Conservation (phyloP, 2,329 filamentous ascomycete genomes). For the Pseudogymnoascus sp. region DNA sequence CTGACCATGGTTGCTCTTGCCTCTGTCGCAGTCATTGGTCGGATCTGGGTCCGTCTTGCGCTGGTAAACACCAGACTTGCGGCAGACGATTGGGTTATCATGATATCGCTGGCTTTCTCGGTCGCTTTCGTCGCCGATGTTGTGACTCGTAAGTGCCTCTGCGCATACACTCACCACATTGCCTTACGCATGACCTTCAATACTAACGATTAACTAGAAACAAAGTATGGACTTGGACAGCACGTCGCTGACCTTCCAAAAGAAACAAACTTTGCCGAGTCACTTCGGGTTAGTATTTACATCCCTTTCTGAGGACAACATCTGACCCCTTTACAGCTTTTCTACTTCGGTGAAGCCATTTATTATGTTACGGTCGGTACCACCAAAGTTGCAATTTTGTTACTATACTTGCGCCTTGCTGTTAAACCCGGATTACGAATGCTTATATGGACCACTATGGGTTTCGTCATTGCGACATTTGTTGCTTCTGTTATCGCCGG, state of each 20-base stretch:
- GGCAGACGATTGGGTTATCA: background rate
- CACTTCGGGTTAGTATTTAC: background rate
- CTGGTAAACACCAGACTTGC: background rate
- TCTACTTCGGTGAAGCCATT: slow-evolving; percentile 3
- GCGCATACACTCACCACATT: background rate
- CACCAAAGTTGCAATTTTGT: background rate
- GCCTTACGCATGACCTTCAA: background rate
- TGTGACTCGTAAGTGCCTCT: background rate
- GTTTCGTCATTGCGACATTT: background rate
- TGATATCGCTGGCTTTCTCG: slow-evolving; percentile 4
- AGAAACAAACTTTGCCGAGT: slow-evolving; percentile 5
- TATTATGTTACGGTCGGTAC: slow-evolving; percentile 3
- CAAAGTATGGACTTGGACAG: background rate
- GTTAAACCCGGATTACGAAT: background rate
- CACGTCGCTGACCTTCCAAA: slow-evolving; percentile 1
- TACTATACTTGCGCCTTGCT: slow-evolving; percentile 4
- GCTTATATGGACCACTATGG: slow-evolving; percentile 1
- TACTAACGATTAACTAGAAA: background rate
- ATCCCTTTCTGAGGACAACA: background rate
- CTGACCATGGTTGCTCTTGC: background rate
- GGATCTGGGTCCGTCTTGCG: background rate
- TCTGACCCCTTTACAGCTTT: background rate
- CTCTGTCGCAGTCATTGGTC: background rate
- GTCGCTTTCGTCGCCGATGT: slow-evolving; percentile 1
- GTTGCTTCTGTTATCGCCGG: slow-evolving; percentile 17